phyloP scores from a whole-genome alignment of 768 basidiomycete genomes.

The Lactarius evosmus region DNA sequence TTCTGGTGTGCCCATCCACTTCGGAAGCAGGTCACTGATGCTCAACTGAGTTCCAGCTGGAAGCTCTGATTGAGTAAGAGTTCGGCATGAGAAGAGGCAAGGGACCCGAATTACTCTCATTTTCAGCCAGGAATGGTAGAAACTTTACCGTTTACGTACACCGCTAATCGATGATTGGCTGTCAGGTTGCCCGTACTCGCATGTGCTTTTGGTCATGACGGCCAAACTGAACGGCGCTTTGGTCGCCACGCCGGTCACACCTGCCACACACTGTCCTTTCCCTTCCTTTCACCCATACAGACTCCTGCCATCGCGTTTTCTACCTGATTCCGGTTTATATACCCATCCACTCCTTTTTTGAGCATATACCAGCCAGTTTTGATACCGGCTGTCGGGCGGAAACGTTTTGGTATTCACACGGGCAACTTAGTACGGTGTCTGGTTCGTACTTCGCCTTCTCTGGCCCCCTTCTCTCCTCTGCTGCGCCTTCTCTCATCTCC shows the following conservation, averaged over 20 bases:
- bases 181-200: not conserved
- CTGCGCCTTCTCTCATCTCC: constrained; percentile 3
- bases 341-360: constrained; percentile 5
- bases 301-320: not conserved
- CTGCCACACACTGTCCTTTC: not conserved
- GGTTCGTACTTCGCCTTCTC: not conserved
- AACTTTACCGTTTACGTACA: constrained; percentile 18
- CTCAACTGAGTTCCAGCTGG: not conserved
- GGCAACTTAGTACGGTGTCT: not conserved
- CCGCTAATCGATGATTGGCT: constrained; percentile 15
- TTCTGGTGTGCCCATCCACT: not conserved
- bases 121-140: not conserved
- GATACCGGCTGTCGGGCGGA: not conserved
- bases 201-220: constrained; percentile 14
- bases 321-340: not conserved
- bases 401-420: not conserved
- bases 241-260: not conserved
- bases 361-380: not conserved
- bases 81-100: constrained; percentile 6
- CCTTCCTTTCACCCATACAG: not conserved
- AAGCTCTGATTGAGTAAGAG: not conserved
- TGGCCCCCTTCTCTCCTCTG: not conserved
- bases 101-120: constrained; percentile 3
- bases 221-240: not conserved
- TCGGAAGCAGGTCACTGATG: constrained; percentile 2